phyloP scores from a whole-genome alignment of 257 asterid genomes.

The Nicotiana tomentosiformis region DNA sequence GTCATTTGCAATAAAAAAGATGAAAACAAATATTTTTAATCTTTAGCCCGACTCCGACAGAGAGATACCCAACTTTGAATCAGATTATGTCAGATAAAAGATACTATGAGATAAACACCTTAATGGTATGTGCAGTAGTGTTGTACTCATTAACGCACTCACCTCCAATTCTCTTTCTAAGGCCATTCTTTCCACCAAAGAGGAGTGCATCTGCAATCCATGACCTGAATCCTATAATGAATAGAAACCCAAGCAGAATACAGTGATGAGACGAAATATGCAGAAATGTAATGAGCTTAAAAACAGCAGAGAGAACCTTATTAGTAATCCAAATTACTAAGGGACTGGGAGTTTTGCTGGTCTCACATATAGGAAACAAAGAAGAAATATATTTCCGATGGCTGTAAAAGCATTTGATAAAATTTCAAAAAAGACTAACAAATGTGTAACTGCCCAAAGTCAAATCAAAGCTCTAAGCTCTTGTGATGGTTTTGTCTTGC shows the following conservation, averaged over 20 bases:
- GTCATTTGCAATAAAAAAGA: not conserved
- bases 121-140: not conserved
- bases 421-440: not conserved
- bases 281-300: not conserved
- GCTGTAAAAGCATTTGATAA: not conserved
- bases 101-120: not conserved
- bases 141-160: not conserved
- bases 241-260: slow-evolving; percentile 10
- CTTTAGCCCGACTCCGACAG: not conserved
- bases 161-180: slow-evolving; percentile 80
- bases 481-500: not conserved
- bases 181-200: slow-evolving; percentile 61
- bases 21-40: not conserved
- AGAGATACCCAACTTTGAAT: not conserved
- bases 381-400: not conserved
- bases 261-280: slow-evolving; percentile 6
- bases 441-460: not conserved
- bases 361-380: not conserved
- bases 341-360: not conserved
- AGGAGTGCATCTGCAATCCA: slow-evolving; percentile 69
- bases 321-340: not conserved
- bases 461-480: not conserved
- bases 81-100: not conserved
- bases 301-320: not conserved
- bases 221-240: slow-evolving; percentile 43